Percentiles rank a stretch among this genome's conserved stretches.
Conservation (phyloP, 306 rosid species). For the Erythrophleum fordii region DNA sequence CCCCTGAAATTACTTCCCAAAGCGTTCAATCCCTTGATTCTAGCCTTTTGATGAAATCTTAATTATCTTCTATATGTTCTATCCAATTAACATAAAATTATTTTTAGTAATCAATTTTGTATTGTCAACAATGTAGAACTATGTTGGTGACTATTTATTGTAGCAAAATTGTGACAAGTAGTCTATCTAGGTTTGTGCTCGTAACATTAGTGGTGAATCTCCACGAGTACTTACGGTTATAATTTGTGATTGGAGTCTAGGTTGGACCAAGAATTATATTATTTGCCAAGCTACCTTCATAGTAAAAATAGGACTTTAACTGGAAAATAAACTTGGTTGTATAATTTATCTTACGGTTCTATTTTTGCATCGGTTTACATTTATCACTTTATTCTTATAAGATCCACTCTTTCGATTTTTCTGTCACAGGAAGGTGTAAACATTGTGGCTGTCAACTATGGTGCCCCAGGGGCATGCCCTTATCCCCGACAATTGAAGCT, state of each 20-base stretch:
- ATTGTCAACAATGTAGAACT: background rate
- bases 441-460: slow-evolving; percentile 86
- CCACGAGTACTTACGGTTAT: background rate
- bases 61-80: no score
- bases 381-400: slow-evolving; percentile 22
- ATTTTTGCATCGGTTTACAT: background rate
- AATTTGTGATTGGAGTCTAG: background rate
- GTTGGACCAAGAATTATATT: background rate
- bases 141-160: background rate
- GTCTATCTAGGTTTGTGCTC: background rate
- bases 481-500: slow-evolving; percentile 79
- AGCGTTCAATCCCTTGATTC: background rate
- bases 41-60: no score
- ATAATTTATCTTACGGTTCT: slow-evolving; percentile 7
- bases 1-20: background rate
- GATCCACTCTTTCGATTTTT: slow-evolving; percentile 30
- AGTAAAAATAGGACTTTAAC: slow-evolving; percentile 13
- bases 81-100: background rate
- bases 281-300: background rate
- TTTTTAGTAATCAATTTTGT: background rate
- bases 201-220: background rate
- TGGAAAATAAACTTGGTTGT: slow-evolving; percentile 1
- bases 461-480: slow-evolving; percentile 84
- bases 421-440: slow-evolving; percentile 80
- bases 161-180: background rate